These are phyloP conservation scores for Pythium brassicae DNA, from an alignment of 352 stramenopile genomes.

Conservation along the genomic window DNA sequence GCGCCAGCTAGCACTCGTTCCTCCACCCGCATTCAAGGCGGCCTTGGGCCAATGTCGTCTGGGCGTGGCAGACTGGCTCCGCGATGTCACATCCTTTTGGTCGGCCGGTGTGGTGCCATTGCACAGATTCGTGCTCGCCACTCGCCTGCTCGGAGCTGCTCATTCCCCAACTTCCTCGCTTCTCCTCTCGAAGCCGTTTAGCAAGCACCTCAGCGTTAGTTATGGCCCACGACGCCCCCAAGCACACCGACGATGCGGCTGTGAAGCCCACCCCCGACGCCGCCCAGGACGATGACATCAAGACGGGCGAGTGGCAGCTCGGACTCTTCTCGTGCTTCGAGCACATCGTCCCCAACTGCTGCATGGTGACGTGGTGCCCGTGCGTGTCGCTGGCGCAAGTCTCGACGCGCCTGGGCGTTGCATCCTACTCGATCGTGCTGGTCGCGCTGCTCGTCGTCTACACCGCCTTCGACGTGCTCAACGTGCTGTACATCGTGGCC, in stretches of 20 bases:
- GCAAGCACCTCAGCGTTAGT: not conserved
- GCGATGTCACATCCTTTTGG: no score
- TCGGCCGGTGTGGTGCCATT: no score
- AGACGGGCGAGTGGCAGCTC: conserved; percentile 19
- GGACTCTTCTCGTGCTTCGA: conserved; percentile 27
- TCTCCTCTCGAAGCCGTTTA: not conserved
- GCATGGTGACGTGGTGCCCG: conserved; percentile 21
- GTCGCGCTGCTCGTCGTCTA: conserved; percentile 8
- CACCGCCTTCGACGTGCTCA: not conserved
- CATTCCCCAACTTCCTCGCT: conserved; percentile 1
- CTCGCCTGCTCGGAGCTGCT: not conserved
- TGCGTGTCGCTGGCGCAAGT: conserved; percentile 26
- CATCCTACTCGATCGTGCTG: conserved; percentile 17
- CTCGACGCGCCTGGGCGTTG: conserved; percentile 11
- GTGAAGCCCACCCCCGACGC: not conserved
- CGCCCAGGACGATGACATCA: conserved; percentile 4
- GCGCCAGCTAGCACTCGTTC: no score
- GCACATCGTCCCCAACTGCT: conserved; percentile 26
- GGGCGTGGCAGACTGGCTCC: no score
- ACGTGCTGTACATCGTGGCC: conserved; percentile 1
- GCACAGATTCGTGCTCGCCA: not conserved
- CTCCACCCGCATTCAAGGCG: no score
- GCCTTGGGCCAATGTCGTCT: no score
- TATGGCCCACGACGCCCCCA: conserved; percentile 2
- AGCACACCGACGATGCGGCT: not conserved